Evolutionary conservation across 2,329 filamentous ascomycete genomes (phyloP).

Genomic region (Aureobasidium pullulans): DNA sequence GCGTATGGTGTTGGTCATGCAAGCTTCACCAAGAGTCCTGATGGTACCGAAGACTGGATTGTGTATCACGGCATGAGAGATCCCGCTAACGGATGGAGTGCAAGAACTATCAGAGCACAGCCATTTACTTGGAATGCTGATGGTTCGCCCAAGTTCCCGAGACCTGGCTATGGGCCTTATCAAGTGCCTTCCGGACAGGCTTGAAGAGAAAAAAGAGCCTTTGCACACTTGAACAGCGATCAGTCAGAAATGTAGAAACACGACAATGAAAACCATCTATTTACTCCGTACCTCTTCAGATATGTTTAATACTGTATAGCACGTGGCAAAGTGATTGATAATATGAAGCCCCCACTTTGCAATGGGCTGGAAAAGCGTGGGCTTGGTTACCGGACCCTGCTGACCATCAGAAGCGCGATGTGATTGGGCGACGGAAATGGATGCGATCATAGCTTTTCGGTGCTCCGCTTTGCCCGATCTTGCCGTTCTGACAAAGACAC

Average conservation of each 20-base stretch:
- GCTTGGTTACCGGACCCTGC: neutral
- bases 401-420: neutral
- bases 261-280: no score
- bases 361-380: neutral
- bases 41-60: slow-evolving; percentile 43
- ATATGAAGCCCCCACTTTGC: neutral
- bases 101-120: slow-evolving; percentile 43
- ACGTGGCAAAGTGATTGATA: neutral
- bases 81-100: slow-evolving; percentile 40
- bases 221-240: no score
- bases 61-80: slow-evolving; percentile 48
- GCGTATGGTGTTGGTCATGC: slow-evolving; percentile 46
- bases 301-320: no score
- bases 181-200: slow-evolving; percentile 29
- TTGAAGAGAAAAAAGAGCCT: neutral
- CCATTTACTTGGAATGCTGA: slow-evolving; percentile 43
- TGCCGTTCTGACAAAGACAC: slow-evolving; percentile 5
- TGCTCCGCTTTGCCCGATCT: neutral
- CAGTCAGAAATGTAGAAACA: no score
- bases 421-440: neutral
- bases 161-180: slow-evolving; percentile 44
- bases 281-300: no score
- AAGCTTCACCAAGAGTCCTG: slow-evolving; percentile 42
- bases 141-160: slow-evolving; percentile 41
- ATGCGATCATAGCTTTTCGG: slow-evolving; percentile 10